A percentile compares a stretch with the other conserved stretches of the same genome.
Conservation (phyloP, 129 eudicot genomes). For the Centaurea solstitialis region DNA sequence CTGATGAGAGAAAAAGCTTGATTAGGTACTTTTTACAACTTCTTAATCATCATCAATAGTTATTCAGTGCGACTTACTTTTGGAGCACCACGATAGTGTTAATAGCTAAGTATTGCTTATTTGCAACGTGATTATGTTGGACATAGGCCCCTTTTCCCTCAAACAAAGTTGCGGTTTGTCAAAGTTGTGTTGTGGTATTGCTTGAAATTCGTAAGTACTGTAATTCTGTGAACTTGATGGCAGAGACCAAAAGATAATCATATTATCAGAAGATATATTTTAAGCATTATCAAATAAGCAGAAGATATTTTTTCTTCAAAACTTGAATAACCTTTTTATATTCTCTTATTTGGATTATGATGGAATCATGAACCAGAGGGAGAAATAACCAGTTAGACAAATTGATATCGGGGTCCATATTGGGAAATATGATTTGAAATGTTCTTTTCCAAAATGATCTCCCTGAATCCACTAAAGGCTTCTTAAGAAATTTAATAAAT, state of each 20-base stretch:
- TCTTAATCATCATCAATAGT: constrained; percentile 6
- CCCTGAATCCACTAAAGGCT: not conserved
- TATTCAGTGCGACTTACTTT: constrained; percentile 1
- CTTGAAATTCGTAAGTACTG: not conserved
- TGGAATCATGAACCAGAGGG: not conserved
- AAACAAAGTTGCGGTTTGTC: not conserved
- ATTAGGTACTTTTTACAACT: constrained; percentile 57
- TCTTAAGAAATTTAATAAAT: not conserved
- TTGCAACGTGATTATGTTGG: constrained; percentile 2
- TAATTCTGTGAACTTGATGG: not conserved
- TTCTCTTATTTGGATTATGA: not conserved
- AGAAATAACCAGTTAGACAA: not conserved
- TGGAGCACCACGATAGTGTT: not conserved
- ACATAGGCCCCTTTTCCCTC: not conserved
- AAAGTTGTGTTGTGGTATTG: not conserved
- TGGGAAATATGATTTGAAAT: not conserved
- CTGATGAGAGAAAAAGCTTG: constrained; percentile 71
- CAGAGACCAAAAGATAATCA: not conserved
- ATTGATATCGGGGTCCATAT: not conserved
- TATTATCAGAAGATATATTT: not conserved
- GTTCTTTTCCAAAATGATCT: constrained; percentile 10
- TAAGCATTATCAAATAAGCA: not conserved
- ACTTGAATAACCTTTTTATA: not conserved
- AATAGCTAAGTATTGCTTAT: constrained; percentile 3
- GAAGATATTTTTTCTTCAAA: not conserved